phyloP scores from a whole-genome alignment of 2,329 filamentous ascomycete species.

The Fusarium ambrosium region DNA sequence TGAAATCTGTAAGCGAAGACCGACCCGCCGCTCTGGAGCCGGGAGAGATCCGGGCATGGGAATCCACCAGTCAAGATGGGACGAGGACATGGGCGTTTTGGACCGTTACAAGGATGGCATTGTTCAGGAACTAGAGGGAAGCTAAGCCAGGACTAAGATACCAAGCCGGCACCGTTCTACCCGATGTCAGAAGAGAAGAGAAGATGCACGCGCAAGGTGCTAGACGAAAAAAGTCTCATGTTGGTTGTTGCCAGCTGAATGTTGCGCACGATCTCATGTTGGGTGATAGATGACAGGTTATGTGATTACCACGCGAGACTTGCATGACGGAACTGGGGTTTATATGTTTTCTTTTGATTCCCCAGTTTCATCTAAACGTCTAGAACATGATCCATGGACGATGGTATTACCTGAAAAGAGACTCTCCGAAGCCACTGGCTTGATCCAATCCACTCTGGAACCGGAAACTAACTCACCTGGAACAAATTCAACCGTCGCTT shows the following conservation, averaged over 20 bases:
- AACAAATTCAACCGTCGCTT: not conserved
- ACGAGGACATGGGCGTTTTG: not conserved
- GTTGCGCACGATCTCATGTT: not conserved
- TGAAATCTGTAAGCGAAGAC: not conserved
- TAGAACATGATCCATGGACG: not conserved
- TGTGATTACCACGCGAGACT: not conserved
- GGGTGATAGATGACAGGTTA: conserved; percentile 3
- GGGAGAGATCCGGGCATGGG: conserved; percentile 7
- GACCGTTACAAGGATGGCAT: not conserved
- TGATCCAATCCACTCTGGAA: not conserved
- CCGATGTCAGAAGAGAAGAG: not conserved
- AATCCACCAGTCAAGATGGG: not conserved
- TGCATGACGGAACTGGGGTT: not conserved
- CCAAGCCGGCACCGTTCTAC: not conserved
- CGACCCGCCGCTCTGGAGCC: not conserved
- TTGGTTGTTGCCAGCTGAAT: not conserved
- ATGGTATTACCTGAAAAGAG: not conserved
- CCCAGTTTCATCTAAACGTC: not conserved
- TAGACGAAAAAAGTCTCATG: not conserved
- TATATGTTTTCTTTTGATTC: not conserved
- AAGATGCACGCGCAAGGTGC: not conserved
- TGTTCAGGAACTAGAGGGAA: not conserved
- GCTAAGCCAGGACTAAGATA: not conserved
- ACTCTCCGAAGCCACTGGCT: not conserved
- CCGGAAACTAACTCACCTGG: not conserved